Base-by-base conservation (phyloP, 2,329 filamentous ascomycete species). In the Ophiostoma tasmaniense region DNA sequence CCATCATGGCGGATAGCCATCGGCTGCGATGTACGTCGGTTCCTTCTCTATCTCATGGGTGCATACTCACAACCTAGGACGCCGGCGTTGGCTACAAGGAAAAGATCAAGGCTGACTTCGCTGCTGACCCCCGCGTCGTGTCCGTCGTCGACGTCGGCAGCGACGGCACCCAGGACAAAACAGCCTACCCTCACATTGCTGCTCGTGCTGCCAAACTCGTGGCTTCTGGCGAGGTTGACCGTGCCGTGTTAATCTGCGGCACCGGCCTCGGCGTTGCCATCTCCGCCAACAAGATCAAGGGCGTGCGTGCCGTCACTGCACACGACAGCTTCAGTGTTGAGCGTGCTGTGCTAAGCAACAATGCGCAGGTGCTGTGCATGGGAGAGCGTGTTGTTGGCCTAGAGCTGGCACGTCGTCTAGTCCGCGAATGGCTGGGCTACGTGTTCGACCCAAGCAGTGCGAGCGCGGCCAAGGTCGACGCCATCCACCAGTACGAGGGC, bases 191-290 rank as follows among this genome's bases (percentile, higher is more conserved):
- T 0, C 89, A 91, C 78, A 85, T 90, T 55, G 91, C 73, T 6
- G 70, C 69, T 10, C 70, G 68, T 25, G 73, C 72, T 14, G 72
- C 73, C 67, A 69, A 70, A 64, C 71, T 71, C 33, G 71, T 74
- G 6, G 70, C 70, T 11, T 35, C 52, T 2, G 73, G 73, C 66
- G 66, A 70, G 39, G 71, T 67, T 59, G 73, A 72, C 71, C 89
- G 92, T 67, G 92, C 91, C 0, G 82, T 96, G 50, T 81, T 93
- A 59, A 91, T 96, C 80, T 96, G 92, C 80, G 92, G 92, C 2
- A 96, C 92, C 0, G 92, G 92, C 0, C 84, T 96, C 8, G 92
- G 92, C 25, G 92, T 96, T 8, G 92, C 92, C 74, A 96, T 96
- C 76, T 81, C 87, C n/a, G 92, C 92, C 73, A 96, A 96, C 83